These are phyloP conservation scores for Beauveria sp. DNA, from an alignment of 2,329 filamentous ascomycete genomes.

Conservation along the genomic window DNA sequence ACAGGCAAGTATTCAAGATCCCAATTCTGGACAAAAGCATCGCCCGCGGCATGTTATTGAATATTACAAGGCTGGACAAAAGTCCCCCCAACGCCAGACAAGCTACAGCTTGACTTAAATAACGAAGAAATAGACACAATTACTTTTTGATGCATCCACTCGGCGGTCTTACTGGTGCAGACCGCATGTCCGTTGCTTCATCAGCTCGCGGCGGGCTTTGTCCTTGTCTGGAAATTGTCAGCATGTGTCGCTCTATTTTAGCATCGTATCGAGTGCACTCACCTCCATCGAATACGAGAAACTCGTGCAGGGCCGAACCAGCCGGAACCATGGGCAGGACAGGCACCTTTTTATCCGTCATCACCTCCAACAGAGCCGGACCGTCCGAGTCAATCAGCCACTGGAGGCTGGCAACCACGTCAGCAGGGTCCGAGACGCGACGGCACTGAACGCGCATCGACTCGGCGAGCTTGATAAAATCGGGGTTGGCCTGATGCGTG, in stretches of 20 bases:
- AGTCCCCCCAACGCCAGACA: background rate
- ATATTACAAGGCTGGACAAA: background rate
- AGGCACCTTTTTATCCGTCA: conserved; percentile 86
- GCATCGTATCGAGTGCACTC: conserved; percentile 17
- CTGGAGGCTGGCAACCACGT: conserved; percentile 68
- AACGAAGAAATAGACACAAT: background rate
- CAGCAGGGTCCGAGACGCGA: conserved; percentile 64
- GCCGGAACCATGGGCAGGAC: conserved; percentile 97
- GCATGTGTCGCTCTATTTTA: conserved; percentile 23
- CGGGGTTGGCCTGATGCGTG: conserved; percentile 83
- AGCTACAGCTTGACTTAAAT: background rate
- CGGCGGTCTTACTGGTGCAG: conserved; percentile 27
- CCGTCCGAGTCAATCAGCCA: conserved; percentile 88
- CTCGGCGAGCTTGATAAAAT: conserved; percentile 87
- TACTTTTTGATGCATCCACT: background rate
- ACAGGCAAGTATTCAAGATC: background rate
- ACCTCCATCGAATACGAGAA: conserved; percentile 46
- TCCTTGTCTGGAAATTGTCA: conserved; percentile 49
- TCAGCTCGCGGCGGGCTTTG: conserved; percentile 56
- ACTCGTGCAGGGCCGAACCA: conserved; percentile 83
- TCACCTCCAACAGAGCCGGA: conserved; percentile 86
- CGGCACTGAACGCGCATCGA: conserved; percentile 81
- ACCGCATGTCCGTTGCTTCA: conserved; percentile 54
- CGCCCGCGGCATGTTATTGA: background rate
- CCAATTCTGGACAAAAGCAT: background rate